A percentile compares a stretch with the other conserved stretches of the same genome.
Conservation (phyloP, 768 basidiomycete species). For the Trametes coccinea region DNA sequence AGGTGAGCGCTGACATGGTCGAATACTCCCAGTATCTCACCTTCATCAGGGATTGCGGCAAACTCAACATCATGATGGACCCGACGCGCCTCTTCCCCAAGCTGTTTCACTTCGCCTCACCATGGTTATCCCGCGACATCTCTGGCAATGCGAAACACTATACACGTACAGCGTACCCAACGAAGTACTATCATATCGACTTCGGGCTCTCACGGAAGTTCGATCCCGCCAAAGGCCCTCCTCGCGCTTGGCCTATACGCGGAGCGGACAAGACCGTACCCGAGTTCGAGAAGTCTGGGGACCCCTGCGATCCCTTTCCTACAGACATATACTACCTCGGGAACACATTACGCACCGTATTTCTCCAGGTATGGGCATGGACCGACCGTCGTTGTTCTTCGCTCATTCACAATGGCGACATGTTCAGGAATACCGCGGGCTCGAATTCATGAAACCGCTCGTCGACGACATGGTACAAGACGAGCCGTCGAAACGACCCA, state of each 20-base stretch:
- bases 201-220: conserved; percentile 39
- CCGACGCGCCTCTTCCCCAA: conserved; percentile 27
- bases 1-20: conserved; percentile 26
- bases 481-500: conserved; percentile 35
- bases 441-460: conserved; percentile 36
- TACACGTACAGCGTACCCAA: conserved; percentile 33
- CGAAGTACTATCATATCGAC: conserved; percentile 39
- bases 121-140: conserved; percentile 23
- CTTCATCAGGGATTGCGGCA: conserved; percentile 14
- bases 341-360: conserved; percentile 28
- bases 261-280: conserved; percentile 46
- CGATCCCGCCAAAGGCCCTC: conserved; percentile 27
- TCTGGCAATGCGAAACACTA: conserved; percentile 26
- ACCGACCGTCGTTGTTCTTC: not conserved
- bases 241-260: conserved; percentile 31
- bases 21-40: not conserved
- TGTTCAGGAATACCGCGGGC: conserved; percentile 23
- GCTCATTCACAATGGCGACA: not conserved
- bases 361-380: not conserved
- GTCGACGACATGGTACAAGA: conserved; percentile 35
- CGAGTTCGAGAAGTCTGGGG: conserved; percentile 28
- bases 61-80: conserved; percentile 24
- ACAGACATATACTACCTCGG: conserved; percentile 39
- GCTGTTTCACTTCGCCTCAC: conserved; percentile 29
- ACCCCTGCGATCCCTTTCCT: conserved; percentile 34